phyloP scores from a whole-genome alignment of 352 stramenopile species.

The Pythium sp. region DNA sequence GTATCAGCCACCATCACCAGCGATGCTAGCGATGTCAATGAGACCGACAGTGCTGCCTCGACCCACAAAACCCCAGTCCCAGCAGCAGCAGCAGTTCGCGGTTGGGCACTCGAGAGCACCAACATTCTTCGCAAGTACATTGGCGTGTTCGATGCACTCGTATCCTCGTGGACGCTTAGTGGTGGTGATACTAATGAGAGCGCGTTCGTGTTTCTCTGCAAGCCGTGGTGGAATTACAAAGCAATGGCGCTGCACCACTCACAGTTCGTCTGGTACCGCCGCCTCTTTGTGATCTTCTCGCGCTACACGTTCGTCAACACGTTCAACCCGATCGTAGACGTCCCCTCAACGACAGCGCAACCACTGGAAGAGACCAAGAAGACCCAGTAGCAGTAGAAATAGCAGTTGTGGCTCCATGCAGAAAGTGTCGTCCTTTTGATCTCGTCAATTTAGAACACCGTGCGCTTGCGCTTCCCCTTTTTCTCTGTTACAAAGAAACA shows the following conservation, averaged over 20 bases:
- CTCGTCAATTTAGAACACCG: slow-evolving; percentile 28
- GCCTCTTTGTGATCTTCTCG: slow-evolving; percentile 95
- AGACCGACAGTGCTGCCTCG: neutral
- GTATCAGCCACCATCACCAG: neutral
- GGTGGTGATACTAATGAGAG: slow-evolving; percentile 9
- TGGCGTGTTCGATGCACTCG: slow-evolving; percentile 66
- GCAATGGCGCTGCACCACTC: slow-evolving; percentile 91
- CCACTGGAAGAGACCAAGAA: slow-evolving; percentile 21
- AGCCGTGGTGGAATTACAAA: slow-evolving; percentile 79
- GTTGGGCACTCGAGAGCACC: slow-evolving; percentile 71
- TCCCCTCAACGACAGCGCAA: neutral
- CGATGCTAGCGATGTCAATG: slow-evolving; percentile 1
- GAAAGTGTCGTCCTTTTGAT: neutral
- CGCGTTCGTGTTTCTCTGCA: slow-evolving; percentile 61
- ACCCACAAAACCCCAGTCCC: neutral
- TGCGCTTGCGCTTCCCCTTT: slow-evolving; percentile 35
- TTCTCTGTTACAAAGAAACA: slow-evolving; percentile 2
- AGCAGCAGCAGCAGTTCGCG: slow-evolving; percentile 28
- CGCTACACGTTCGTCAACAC: slow-evolving; percentile 95
- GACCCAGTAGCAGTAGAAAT: slow-evolving; percentile 31
- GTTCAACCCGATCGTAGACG: slow-evolving; percentile 41
- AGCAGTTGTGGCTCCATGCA: neutral
- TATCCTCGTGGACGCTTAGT: slow-evolving; percentile 42
- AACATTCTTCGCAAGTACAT: slow-evolving; percentile 88
- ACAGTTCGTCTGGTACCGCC: slow-evolving; percentile 97